Evolutionary conservation across 441 rosid genomes (phyloP), one percentile per base, ranked within the genome.

Genomic region (Pelargonium hybrid): DNA sequence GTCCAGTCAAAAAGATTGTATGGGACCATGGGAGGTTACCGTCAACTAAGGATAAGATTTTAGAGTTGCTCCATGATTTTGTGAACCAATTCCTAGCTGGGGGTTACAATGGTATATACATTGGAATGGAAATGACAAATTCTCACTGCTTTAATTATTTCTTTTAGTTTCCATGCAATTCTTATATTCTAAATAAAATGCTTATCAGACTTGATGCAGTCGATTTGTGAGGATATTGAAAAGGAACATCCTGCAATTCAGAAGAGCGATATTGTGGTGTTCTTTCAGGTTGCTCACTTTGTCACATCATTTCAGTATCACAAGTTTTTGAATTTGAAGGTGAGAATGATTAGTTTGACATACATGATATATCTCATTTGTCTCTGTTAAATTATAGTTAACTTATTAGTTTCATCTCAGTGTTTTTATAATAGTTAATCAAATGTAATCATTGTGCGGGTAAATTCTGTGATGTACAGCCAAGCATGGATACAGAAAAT

Each of bases 241-340:
- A 95, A 85, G 87, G 99, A 95, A 78, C 96, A 86, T 78, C 90
- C 77, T 56, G 81, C 91, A 72, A 77, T 95, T 76, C 99, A 95
- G 79, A 87, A 81, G 71, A 81, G 87, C 59, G 99, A 95, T 80
- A 76, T 90, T 29, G 76, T 88, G 76, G 76, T 82, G 62, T 92
- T 88, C 82, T 90, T 95, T 79, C 89, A 85, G 76, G 92, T 88
- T 78, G 93, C 92, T 69, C 91, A 92, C 81, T 87, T 92, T 73
- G 85, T 84, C 65, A 87, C 84, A 73, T 88, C 98, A 54, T 90
- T 89, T 78, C 99, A 90, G 52, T 83, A 85, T 83, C 87, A 88
- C 83, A 89, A 85, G 76, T 82, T 78, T 74, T 80, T 68, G 50
- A 79, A 74, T 73, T 89, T 86, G 43, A 73, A 82, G 89, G 97